Base-by-base conservation (phyloP, 345 rosid species). In the Corchorus capsularis region DNA sequence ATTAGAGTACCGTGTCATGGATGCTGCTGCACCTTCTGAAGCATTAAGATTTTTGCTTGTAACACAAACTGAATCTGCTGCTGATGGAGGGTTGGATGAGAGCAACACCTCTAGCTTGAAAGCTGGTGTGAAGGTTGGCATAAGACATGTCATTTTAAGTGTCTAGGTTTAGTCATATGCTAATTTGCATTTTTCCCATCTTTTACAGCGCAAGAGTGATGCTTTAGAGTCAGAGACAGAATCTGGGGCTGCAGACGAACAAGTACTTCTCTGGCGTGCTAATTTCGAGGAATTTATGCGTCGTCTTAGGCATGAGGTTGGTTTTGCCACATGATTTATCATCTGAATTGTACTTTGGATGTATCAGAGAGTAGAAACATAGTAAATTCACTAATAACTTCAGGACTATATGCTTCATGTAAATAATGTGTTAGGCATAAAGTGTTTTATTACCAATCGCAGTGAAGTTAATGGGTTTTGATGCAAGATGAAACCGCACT, bases 241-340 rank as follows among this genome's bases (percentile, higher is more conserved):
- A 63, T 34, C 45, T 50, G 84, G 78, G 60, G 71, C 60, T 54
- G 45, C 62, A 16, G 85, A 83, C 70, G 86, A 85, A 37, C 73
- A 67, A 59, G 66, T 62, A 68, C 85, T 88, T 77, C 83, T 89
- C 63, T 96, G 97, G 96, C 94, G 94, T 81, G 93, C 89, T 79
- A 96, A 91, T 82, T 89, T 85, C 60, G 97, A 92, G 87, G 97
- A 87, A 82, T 89, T 93, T 79, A 72, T 88, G 53, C 92, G 84
- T 61, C 80, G 75, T 34, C 90, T 91, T 79, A 87, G 96, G 85
- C 94, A 93, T 79, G 89, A 93, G 97, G 98, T 93, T 78, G 63
- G 87, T 79, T 83, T 74, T 45, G 20, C 68, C 39, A 69, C 32
- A 16, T 17, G 14, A 54, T 35, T 71, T 74, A 57, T 49, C 17